Evolutionary conservation across 129 eudicot species (phyloP).

Genomic region (Helichrysum umbraculigerum): DNA sequence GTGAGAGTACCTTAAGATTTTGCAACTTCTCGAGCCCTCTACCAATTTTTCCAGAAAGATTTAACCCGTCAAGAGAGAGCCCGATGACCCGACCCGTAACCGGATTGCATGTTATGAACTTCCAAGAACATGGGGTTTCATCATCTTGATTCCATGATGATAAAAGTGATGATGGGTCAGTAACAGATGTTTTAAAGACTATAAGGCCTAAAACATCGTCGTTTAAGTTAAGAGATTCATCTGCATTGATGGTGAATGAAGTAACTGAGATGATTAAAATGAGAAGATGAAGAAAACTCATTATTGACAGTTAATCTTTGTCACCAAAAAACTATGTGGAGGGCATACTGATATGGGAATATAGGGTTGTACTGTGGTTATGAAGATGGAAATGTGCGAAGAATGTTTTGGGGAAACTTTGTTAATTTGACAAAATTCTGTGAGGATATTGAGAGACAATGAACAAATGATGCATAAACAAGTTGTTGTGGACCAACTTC

Average conservation of each 20-base stretch:
- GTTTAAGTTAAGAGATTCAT: constrained; percentile 43
- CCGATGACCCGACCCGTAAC: constrained; percentile 47
- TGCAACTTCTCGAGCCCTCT: constrained; percentile 74
- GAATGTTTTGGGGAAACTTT: constrained; percentile 28
- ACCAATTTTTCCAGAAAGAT: constrained; percentile 80
- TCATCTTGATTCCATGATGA: constrained; percentile 87
- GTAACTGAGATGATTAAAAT: constrained; percentile 26
- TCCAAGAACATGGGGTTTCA: constrained; percentile 78
- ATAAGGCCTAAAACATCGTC: constrained; percentile 89
- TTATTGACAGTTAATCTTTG: not conserved
- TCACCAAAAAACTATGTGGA: constrained; percentile 10
- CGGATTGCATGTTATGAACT: constrained; percentile 64
- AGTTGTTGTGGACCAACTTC: constrained; percentile 26
- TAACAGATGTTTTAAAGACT: constrained; percentile 74
- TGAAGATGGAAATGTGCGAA: constrained; percentile 17
- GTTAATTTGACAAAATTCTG: constrained; percentile 16
- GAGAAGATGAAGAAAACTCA: constrained; percentile 32
- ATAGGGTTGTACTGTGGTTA: constrained; percentile 17
- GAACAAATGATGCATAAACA: constrained; percentile 28
- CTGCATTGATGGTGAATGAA: constrained; percentile 27
- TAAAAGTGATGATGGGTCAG: constrained; percentile 54
- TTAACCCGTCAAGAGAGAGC: constrained; percentile 52
- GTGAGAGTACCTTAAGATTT: constrained; percentile 56
- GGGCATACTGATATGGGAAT: constrained; percentile 12
- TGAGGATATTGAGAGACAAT: constrained; percentile 28